Percentiles rank a stretch among this genome's conserved stretches.
Evolutionary conservation across 2,329 filamentous ascomycete species (phyloP).

Genomic region (Endothia cerciana): DNA sequence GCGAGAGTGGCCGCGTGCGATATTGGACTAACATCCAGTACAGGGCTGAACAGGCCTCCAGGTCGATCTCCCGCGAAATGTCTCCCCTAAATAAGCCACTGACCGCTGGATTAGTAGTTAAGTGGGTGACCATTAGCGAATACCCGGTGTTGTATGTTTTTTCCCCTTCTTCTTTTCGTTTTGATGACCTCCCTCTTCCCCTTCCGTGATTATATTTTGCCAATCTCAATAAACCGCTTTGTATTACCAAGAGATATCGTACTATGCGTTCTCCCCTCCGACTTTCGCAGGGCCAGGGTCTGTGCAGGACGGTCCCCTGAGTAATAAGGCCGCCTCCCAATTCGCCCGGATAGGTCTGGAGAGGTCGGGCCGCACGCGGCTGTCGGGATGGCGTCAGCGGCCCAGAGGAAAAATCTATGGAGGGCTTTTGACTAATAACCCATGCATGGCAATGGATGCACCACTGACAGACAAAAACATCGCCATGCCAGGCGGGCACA

Average conservation of each 20-base stretch:
- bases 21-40: too few relatives aligned
- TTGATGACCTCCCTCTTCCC: too few relatives aligned
- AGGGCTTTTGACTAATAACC: constrained; percentile 5
- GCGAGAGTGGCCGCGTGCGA: too few relatives aligned
- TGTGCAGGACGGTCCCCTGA: constrained; percentile 4
- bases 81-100: neutral
- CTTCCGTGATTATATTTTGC: too few relatives aligned
- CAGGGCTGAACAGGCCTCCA: too few relatives aligned
- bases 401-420: constrained; percentile 26
- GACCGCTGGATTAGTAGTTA: too few relatives aligned
- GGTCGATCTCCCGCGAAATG: too few relatives aligned
- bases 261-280: constrained; percentile 7
- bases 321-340: constrained; percentile 3
- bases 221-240: too few relatives aligned
- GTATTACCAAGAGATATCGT: too few relatives aligned
- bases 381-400: constrained; percentile 32
- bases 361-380: constrained; percentile 22
- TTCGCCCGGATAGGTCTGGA: constrained; percentile 28
- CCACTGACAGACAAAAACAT: neutral
- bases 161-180: too few relatives aligned
- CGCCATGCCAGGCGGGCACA: neutral
- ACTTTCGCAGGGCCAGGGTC: neutral
- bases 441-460: neutral
- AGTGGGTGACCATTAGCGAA: too few relatives aligned
- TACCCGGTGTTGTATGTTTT: too few relatives aligned